Evolutionary conservation across 2,329 filamentous ascomycete genomes (phyloP).

Genomic region (Aspergillus bombycis): DNA sequence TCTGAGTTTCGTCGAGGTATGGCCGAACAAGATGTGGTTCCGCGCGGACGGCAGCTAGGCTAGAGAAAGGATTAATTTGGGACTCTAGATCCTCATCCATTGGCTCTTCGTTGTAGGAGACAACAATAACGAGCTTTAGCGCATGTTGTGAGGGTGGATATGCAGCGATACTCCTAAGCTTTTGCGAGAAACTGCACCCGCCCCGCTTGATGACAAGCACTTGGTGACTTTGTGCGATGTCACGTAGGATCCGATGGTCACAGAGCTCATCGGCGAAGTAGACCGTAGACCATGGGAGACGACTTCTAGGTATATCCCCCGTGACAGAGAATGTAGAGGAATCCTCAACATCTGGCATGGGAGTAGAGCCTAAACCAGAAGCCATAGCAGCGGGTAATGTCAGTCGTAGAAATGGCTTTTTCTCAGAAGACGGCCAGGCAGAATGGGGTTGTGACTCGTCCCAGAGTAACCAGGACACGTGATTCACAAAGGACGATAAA

Average conservation of each 20-base stretch:
- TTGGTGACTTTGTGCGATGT: conserved; percentile 63
- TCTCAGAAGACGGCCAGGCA: conserved; percentile 34
- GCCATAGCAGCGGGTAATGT: conserved; percentile 54
- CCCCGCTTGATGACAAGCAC: conserved; percentile 82
- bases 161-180: conserved; percentile 81
- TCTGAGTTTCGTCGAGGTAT: conserved; percentile 74
- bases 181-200: conserved; percentile 80
- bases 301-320: conserved; percentile 45
- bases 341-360: conserved; percentile 68
- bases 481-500: conserved; percentile 52
- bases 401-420: conserved; percentile 39
- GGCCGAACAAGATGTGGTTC: conserved; percentile 61
- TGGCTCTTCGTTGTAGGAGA: conserved; percentile 62
- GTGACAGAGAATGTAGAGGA: conserved; percentile 41
- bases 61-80: conserved; percentile 41
- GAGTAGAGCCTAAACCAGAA: conserved; percentile 62
- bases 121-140: conserved; percentile 79
- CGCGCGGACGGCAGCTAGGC: conserved; percentile 37
- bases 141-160: conserved; percentile 64
- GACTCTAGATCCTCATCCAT: conserved; percentile 12
- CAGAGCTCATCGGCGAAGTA: conserved; percentile 74
- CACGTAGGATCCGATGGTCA: conserved; percentile 55
- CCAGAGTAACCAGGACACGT: conserved; percentile 56
- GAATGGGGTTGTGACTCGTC: conserved; percentile 40
- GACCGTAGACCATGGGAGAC: conserved; percentile 69